phyloP scores from a whole-genome alignment of 1,284 basidiomycete species.

The Apiotrichum porosum region DNA sequence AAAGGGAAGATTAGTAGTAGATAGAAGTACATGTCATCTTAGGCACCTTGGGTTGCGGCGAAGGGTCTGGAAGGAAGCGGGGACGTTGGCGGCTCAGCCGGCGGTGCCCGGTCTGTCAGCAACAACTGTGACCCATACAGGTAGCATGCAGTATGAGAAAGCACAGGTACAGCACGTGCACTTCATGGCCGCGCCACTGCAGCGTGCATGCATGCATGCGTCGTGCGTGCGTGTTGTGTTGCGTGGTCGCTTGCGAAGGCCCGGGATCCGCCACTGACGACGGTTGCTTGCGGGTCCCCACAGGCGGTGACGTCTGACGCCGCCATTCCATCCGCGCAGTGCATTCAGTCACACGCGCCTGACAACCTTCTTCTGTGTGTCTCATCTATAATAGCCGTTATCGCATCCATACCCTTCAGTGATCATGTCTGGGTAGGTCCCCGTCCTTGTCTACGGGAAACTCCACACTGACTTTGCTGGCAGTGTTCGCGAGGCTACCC shows the following conservation, averaged over 20 bases:
- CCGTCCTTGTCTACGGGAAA: too few relatives aligned
- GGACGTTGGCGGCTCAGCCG: too few relatives aligned
- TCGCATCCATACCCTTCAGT: background rate
- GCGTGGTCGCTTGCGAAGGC: too few relatives aligned
- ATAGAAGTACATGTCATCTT: background rate
- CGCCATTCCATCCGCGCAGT: background rate
- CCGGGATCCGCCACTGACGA: too few relatives aligned
- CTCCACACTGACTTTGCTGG: background rate
- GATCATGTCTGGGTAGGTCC: slow-evolving; percentile 16
- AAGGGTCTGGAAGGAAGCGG: too few relatives aligned
- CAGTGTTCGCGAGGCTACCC: slow-evolving; percentile 59
- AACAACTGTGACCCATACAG: background rate
- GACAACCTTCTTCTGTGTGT: background rate
- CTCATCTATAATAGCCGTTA: background rate
- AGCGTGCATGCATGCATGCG: too few relatives aligned
- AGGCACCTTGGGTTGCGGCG: too few relatives aligned
- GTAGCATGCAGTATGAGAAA: background rate
- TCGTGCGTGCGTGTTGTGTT: background rate
- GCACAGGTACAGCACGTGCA: too few relatives aligned
- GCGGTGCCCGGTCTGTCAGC: too few relatives aligned
- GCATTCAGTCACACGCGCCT: too few relatives aligned
- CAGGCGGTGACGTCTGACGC: background rate
- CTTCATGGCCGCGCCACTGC: too few relatives aligned
- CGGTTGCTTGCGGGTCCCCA: background rate
- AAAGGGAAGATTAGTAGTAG: background rate